Evolutionary conservation across 2,329 filamentous ascomycete genomes (phyloP), one percentile per base, ranked within the genome.

Genomic region (Aspergillus tubingensis): DNA sequence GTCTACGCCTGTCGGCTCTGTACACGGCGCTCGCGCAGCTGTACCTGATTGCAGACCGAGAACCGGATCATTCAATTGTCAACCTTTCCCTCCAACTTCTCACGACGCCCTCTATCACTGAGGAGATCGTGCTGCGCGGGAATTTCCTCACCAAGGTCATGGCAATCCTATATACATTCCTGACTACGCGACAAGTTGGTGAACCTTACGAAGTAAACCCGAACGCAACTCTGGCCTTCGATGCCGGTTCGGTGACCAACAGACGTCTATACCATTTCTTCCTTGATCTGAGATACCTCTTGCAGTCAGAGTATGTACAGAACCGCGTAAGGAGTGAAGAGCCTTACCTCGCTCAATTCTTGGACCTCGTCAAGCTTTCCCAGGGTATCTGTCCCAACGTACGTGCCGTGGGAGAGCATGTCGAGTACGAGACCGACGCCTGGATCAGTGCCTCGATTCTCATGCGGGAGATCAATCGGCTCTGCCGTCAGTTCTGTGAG

Each of bases 21-120:
- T 99, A 99, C 77, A 98, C 95, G 1, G 91, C 91, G 2, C 80
- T 99, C 51, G 93, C 95, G 5, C 94, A 99, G 74, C 82, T 99
- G 3, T 99, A 98, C 74, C 85, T 99, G 30, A 95, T 99, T 65
- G 94, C 94, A 13, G 95, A 99, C 72, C 85, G 95, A 65, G 95
- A 99, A 74, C 95, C 95, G 2, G 95, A 99, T 71, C 94, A 98
- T 76, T 98, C 94, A 10, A 98, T 99, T 72, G 96, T 99, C 81
- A 97, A 97, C 72, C 86, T 99, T 39, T 98, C 94, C 4, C 81
- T 98, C 30, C 95, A 99, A 73, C 96, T 99, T 86, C 82, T 99
- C 63, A 99, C 95, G 0, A 97, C 95, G 0, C 93, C 95, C 1
- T 96, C 94, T 0, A 98, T 99, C 66, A 98, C 94, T 0, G 91